Conservation (phyloP, 1,284 basidiomycete genomes). For the Heterobasidion annosum region DNA sequence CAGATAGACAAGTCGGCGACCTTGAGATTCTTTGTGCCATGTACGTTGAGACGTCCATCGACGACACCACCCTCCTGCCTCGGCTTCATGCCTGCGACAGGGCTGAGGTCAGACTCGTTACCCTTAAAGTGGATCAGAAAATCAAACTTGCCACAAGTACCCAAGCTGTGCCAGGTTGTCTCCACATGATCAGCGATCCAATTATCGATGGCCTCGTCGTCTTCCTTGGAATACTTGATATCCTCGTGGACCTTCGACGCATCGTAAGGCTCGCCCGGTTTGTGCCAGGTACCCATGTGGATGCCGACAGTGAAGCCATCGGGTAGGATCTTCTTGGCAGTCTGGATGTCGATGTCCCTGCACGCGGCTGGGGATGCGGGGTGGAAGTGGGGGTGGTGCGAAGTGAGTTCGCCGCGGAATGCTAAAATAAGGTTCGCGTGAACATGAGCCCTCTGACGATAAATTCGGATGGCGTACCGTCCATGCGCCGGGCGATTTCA, state of each 20-base stretch:
- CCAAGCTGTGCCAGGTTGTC: slow-evolving; percentile 69
- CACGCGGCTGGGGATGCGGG: slow-evolving; percentile 51
- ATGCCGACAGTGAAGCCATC: slow-evolving; percentile 58
- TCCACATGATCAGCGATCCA: slow-evolving; percentile 64
- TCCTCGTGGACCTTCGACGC: slow-evolving; percentile 53
- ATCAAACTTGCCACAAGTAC: slow-evolving; percentile 35
- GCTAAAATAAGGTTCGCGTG: slow-evolving; percentile 22
- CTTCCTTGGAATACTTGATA: slow-evolving; percentile 53
- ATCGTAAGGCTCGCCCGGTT: slow-evolving; percentile 44
- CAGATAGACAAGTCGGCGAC: slow-evolving; percentile 60
- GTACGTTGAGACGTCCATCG: slow-evolving; percentile 63
- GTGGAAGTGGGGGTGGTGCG: slow-evolving; percentile 69
- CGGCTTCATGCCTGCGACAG: slow-evolving; percentile 61
- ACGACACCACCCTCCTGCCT: slow-evolving; percentile 69
- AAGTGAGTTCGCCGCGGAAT: slow-evolving; percentile 62
- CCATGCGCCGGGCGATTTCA: slow-evolving; percentile 65
- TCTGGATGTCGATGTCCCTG: slow-evolving; percentile 58
- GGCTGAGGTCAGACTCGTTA: background rate
- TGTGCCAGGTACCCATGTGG: slow-evolving; percentile 66
- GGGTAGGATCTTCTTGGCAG: slow-evolving; percentile 54
- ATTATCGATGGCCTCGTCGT: slow-evolving; percentile 62
- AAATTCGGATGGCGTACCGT: slow-evolving; percentile 28
- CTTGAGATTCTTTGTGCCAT: slow-evolving; percentile 66
- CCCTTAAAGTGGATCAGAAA: background rate
- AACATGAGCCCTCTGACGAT: background rate